Evolutionary conservation across 2,329 filamentous ascomycete genomes (phyloP), one percentile per base, ranked within the genome.

Genomic region (Beauveria medogensis): DNA sequence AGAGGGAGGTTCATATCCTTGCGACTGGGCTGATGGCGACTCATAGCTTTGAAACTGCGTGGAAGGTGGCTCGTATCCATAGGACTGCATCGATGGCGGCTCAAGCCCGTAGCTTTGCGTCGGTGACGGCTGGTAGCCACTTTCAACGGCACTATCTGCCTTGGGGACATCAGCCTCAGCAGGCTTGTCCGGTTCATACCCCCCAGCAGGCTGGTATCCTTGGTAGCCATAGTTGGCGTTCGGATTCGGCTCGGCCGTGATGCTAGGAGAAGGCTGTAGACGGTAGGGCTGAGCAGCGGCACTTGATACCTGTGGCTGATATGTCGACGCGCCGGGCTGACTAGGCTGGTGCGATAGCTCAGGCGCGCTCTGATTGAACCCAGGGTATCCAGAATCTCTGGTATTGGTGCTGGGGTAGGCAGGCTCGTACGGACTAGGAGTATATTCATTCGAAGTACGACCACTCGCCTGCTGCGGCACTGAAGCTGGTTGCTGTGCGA

Each of bases 141-240:
- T 24, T 24, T 65, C 64, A 10, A 59, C 61, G 40, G 63, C 44
- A 2, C 64, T 66, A 4, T 67, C 57, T 4, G 37, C 60, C 26
- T 63, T 61, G 30, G 64, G 59, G 12, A 65, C 62, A 20, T 60
- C 55, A 3, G 56, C 68, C 63, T 60, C 63, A 20, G 60, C 50
- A 7, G 59, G 68, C 62, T 60, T 67, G 60, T 78, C 77, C 16
- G 82, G 76, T 63, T 81, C 78, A 63, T 82, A 85, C 3, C 77
- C 75, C 0, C 37, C 26, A 12, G 75, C 70, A 16, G 79, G 73
- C 56, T 82, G 78, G 62, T 81, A 81, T 5, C 69, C 71, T 59
- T 71, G 67, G 59, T 68, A 60, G 22, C 53, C 53, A 47, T 57
- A 30, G 26, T 26, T 55, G 72, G 72, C 30, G 55, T 72, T 22